Evolutionary conservation across 2,329 filamentous ascomycete genomes (phyloP).

Genomic region (Zelopaecilomyces penicillatus): DNA sequence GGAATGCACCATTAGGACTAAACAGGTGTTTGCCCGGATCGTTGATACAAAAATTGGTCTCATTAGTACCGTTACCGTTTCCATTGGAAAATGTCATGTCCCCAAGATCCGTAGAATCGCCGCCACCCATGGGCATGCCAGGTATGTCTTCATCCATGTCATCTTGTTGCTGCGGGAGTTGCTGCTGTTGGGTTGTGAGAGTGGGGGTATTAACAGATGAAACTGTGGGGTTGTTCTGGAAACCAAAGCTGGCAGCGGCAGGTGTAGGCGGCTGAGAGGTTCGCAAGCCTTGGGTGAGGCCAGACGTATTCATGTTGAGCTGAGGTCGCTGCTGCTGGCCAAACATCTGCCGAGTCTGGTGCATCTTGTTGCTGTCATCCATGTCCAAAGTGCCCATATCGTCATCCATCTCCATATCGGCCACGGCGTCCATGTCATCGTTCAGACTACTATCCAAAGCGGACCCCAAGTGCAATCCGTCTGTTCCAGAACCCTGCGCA

Average conservation of each 20-base stretch:
- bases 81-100: conserved; percentile 44
- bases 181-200: conserved; percentile 70
- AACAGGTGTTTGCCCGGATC: conserved; percentile 92
- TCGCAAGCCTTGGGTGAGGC: conserved; percentile 67
- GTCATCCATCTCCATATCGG: conserved; percentile 97
- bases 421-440: conserved; percentile 74
- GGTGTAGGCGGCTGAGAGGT: conserved; percentile 84
- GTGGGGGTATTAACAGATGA: conserved; percentile 96
- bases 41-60: conserved; percentile 61
- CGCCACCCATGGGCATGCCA: conserved; percentile 53
- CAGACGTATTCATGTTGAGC: conserved; percentile 73
- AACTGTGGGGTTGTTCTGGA: conserved; percentile 90
- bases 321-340: conserved; percentile 58
- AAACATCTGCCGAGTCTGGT: conserved; percentile 62
- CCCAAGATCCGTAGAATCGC: conserved; percentile 43
- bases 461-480: conserved; percentile 31
- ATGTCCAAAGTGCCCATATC: conserved; percentile 58
- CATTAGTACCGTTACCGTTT: conserved; percentile 24
- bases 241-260: conserved; percentile 63
- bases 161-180: conserved; percentile 48
- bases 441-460: conserved; percentile 31
- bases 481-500: conserved; percentile 17
- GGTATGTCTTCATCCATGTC: conserved; percentile 66
- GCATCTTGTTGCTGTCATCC: conserved; percentile 55
- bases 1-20: conserved; percentile 70